Evolutionary conservation across 163 green algal genomes (phyloP).

Genomic region (Coccomyxa subellipsoidea): DNA sequence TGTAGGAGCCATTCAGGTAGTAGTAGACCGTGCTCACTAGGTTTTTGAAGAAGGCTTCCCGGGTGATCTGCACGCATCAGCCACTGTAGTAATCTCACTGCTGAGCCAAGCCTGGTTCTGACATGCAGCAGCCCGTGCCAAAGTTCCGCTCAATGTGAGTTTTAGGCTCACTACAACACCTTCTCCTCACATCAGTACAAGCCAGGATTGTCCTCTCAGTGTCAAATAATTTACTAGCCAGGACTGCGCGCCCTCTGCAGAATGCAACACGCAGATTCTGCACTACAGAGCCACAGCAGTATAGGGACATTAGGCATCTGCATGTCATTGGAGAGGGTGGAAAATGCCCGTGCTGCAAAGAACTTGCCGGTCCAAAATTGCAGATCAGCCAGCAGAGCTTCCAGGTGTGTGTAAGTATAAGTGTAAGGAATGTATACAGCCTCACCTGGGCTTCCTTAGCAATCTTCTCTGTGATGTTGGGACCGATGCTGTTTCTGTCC

Average conservation of each 20-base stretch:
- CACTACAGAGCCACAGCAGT: too few species aligned
- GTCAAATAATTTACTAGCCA: too few species aligned
- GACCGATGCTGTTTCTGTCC: background rate
- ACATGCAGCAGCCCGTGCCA: background rate
- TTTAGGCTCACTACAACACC: too few species aligned
- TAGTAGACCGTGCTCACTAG: background rate
- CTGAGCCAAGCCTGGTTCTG: background rate
- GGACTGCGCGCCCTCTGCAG: too few species aligned
- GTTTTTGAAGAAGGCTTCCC: background rate
- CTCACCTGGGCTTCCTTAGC: background rate
- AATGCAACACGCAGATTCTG: too few species aligned
- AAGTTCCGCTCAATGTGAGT: too few species aligned
- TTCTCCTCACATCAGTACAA: too few species aligned
- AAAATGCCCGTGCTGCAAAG: too few species aligned
- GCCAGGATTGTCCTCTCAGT: too few species aligned
- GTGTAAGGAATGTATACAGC: background rate
- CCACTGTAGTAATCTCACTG: background rate
- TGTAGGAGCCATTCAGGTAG: background rate
- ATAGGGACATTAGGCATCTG: too few species aligned
- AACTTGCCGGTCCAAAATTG: background rate
- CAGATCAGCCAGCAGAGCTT: background rate
- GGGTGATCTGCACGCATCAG: background rate
- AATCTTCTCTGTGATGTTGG: background rate
- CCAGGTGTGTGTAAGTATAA: background rate
- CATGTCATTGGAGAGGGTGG: too few species aligned